Evolutionary conservation across 441 rosid species (phyloP), one percentile per base, ranked within the genome.

Genomic region (Populus trichocarpa): DNA sequence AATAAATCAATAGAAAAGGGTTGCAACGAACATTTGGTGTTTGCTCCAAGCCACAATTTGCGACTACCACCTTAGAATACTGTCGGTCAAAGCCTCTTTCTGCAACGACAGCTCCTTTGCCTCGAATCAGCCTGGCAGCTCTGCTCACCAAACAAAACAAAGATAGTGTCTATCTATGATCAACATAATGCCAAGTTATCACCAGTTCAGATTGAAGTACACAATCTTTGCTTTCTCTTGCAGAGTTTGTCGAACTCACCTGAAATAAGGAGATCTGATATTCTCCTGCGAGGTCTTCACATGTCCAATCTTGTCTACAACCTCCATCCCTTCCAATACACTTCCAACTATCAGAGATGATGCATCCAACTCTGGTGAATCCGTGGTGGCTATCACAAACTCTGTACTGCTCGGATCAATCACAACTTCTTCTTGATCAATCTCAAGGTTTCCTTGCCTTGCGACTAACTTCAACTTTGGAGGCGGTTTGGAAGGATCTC

Each of bases 81-180:
- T 98, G 98, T 72, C 97, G 89, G 79, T 93, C 93, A 83, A 95
- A 95, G 35, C 96, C 97, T 80, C 95, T 89, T 80, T 91, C 99
- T 40, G 97, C 98, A 7, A 93, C 99, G 14, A 89, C 95, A 20
- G 97, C 98, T 81, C 97, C 87, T 83, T 91, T 92, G 76, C 93
- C 99, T 61, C 99, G 97, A 23, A 93, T 85, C 75, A 92, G 86
- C 84, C 91, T 90, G 42, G 99, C 97, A 77, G 89, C 96, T 84
- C 97, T 95, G 88, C 71, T 40, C 78, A 79, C 76, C 75, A 78
- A 70, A 36, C 7, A 46, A 22, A 40, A 9, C 12, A 10, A 38
- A 46, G 36, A 59, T 66, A 5, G 16, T 46, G 66, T 57, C 23
- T 33, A 33, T 33, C 7, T 2, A n/a, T 32, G 35, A 72, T 75